Evolutionary conservation across 108 stramenopile genomes (phyloP), one percentile per base, ranked within the genome.

Genomic region (Phaeodactylum tricornutum): DNA sequence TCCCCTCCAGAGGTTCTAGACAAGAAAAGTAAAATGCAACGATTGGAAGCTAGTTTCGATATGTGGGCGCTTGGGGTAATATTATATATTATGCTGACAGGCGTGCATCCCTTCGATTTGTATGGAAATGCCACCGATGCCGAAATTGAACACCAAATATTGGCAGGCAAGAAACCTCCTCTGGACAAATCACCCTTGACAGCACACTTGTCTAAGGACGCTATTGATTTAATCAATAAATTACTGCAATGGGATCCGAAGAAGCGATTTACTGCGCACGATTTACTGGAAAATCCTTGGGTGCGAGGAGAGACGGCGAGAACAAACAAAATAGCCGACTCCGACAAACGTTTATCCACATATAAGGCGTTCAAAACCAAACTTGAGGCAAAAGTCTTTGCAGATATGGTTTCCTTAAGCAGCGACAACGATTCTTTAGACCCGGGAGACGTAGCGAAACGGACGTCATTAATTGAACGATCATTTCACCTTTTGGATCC

Each of bases 251-350:
- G 69, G 19, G 57, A 84, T 61, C 81, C 85, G 2, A 64, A 67
- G 17, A 49, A 62, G 37, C 54, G 90, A 42, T 30, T 87, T 17
- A 74, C 80, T 3, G 90, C 90, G 9, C 53, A 63, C 29, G 74
- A 90, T 65, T 77, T 87, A 77, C 74, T 92, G 38, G 76, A 84
- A 55, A 84, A 92, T 75, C 90, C 90, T 1, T 92, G 90, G 90
- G 76, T 92, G 0, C 66, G 69, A 22, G 90, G 90, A 25, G 75
- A 79, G 43, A 84, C 90, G 16, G 86, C 91, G 11, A 69, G 64
- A 19, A 75, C 59, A 4, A 47, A 61, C 6, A 71, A 62, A n/a
- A 92, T 92, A 41, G 50, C 71, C 15, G 86, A 67, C 14, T 81
- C 81, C 14, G 78, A 81, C 51, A 65, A 72, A 47, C 59, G 67